Conservation (phyloP, 352 stramenopile genomes). For the Pilasporangium apinafurcum region DNA sequence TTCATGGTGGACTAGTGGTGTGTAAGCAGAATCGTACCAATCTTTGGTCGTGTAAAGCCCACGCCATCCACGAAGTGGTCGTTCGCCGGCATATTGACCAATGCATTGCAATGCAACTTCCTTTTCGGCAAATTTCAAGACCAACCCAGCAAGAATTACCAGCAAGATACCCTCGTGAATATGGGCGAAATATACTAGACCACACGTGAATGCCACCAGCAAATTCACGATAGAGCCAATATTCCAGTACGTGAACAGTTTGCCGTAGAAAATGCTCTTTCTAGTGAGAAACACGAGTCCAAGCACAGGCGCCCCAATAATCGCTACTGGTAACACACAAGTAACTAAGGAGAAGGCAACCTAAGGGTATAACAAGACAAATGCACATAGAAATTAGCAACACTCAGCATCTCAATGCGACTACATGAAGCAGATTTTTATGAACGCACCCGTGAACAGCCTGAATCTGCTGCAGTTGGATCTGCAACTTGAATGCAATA, state of each 20-base stretch:
- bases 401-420: not conserved
- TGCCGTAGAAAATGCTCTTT: slow-evolving; percentile 74
- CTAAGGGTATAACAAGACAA: slow-evolving; percentile 16
- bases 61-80: slow-evolving; percentile 61
- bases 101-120: slow-evolving; percentile 62
- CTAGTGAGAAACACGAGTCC: slow-evolving; percentile 62
- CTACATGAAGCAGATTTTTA: not conserved
- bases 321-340: slow-evolving; percentile 49
- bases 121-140: slow-evolving; percentile 73
- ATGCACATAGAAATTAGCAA: slow-evolving; percentile 1
- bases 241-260: slow-evolving; percentile 69
- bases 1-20: slow-evolving; percentile 69
- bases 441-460: slow-evolving; percentile 62
- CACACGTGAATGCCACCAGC: slow-evolving; percentile 49
- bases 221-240: slow-evolving; percentile 65
- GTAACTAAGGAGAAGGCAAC: slow-evolving; percentile 52
- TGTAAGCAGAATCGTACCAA: slow-evolving; percentile 85
- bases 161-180: slow-evolving; percentile 71
- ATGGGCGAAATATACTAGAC: slow-evolving; percentile 47
- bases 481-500: slow-evolving; percentile 85
- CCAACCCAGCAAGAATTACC: slow-evolving; percentile 33
- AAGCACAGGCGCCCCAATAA: slow-evolving; percentile 53
- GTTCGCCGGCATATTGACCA: slow-evolving; percentile 67
- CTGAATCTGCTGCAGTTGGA: slow-evolving; percentile 57
- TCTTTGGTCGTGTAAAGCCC: slow-evolving; percentile 79